These are phyloP conservation scores for Hypoxylon sp. DNA, from an alignment of 2,329 filamentous ascomycete species.

Conservation along the genomic window DNA sequence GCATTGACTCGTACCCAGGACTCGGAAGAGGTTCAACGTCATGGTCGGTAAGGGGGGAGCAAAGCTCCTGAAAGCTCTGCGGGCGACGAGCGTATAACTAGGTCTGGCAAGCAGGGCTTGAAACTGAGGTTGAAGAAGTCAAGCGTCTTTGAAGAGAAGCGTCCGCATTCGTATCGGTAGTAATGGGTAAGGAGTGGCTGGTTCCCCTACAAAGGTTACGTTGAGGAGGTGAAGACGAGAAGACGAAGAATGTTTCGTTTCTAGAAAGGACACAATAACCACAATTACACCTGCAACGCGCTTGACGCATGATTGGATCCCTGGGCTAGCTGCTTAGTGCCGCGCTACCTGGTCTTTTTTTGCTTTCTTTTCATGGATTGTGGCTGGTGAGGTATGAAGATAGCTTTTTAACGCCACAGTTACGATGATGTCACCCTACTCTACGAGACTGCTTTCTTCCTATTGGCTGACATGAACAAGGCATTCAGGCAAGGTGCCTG, in stretches of 20 bases:
- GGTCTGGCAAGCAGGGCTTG: not conserved
- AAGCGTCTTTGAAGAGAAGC: not conserved
- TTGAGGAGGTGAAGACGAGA: not conserved
- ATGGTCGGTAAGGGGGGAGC: constrained; percentile 45
- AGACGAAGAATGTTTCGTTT: constrained; percentile 31
- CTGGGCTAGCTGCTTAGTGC: constrained; percentile 21
- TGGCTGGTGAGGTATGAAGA: constrained; percentile 28
- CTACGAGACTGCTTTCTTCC: not conserved
- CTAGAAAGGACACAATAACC: constrained; percentile 51
- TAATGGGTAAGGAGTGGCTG: not conserved
- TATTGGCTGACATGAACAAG: constrained; percentile 19
- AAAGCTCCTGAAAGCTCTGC: constrained; percentile 35
- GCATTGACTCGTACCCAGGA: constrained; percentile 56
- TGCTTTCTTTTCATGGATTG: constrained; percentile 7
- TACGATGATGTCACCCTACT: constrained; percentile 22
- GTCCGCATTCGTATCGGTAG: not conserved
- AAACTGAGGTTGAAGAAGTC: not conserved
- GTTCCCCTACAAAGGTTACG: too few species aligned
- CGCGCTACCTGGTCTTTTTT: not conserved
- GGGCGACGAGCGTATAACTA: constrained; percentile 9
- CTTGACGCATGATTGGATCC: constrained; percentile 51
- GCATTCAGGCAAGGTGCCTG: too few species aligned
- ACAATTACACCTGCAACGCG: constrained; percentile 43
- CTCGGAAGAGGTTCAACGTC: constrained; percentile 65
- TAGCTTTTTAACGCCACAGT: constrained; percentile 29